Conservation (phyloP, 129 eudicot genomes). For the Tagetes patula region DNA sequence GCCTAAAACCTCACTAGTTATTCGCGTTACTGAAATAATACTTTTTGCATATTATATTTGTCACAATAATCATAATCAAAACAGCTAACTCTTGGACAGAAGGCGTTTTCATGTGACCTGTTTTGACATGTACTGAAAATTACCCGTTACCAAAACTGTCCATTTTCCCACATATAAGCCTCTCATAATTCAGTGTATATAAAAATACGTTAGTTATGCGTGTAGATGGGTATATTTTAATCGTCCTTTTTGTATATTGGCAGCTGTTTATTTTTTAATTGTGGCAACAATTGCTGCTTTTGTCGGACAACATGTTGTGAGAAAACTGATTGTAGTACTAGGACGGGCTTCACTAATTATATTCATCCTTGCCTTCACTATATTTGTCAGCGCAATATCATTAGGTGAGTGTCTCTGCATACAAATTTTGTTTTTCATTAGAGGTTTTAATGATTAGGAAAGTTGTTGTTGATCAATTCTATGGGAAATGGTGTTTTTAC, state of each 20-base stretch:
- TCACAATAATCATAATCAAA: neutral
- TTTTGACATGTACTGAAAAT: neutral
- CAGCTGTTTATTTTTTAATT: slow-evolving; percentile 74
- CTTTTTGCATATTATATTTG: neutral
- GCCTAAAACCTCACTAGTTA: neutral
- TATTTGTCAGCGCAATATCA: slow-evolving; percentile 91
- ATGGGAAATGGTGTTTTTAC: slow-evolving; percentile 16
- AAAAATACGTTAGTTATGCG: too few species aligned
- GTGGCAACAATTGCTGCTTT: slow-evolving; percentile 92
- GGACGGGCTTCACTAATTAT: slow-evolving; percentile 95
- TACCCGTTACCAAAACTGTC: too few species aligned
- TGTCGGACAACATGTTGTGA: slow-evolving; percentile 83
- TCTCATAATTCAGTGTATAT: too few species aligned
- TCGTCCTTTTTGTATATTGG: slow-evolving; percentile 19
- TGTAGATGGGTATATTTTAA: neutral
- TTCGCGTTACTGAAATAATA: neutral
- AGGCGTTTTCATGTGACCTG: neutral
- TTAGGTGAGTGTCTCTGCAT: slow-evolving; percentile 53
- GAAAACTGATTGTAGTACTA: slow-evolving; percentile 62
- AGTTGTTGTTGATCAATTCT: neutral
- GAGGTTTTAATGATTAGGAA: neutral
- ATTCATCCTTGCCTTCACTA: slow-evolving; percentile 83
- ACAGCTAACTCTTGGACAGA: neutral
- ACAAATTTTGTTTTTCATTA: neutral
- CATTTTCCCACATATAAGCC: too few species aligned